These are phyloP conservation scores for Cyclotella baltica DNA, from an alignment of 108 stramenopile genomes.

Conservation along the genomic window DNA sequence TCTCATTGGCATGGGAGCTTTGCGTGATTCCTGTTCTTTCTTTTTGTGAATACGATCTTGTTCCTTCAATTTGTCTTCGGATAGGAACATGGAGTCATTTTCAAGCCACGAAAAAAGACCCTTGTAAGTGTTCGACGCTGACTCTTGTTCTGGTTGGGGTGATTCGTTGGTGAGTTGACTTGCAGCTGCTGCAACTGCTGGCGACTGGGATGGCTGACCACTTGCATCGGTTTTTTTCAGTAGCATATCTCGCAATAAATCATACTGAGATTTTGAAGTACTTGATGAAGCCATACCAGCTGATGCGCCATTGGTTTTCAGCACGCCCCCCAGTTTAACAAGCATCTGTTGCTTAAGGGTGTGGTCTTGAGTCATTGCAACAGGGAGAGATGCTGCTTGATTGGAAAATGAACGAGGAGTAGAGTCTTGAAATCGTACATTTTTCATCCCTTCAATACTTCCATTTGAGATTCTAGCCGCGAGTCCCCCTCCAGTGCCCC, in stretches of 20 bases:
- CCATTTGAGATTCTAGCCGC: neutral
- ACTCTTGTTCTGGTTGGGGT: neutral
- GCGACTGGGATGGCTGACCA: neutral
- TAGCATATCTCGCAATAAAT: neutral
- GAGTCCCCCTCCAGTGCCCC: neutral
- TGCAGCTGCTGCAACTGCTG: neutral
- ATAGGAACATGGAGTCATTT: constrained; percentile 43
- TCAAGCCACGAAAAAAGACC: constrained; percentile 48
- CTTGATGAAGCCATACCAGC: neutral
- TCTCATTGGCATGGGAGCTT: constrained; percentile 45
- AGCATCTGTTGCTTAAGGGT: constrained; percentile 1
- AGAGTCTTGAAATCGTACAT: constrained; percentile 1
- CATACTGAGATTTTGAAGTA: neutral
- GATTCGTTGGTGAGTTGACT: neutral
- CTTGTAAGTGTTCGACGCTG: constrained; percentile 29
- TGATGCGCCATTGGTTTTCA: neutral
- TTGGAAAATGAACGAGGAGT: neutral
- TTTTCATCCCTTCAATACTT: neutral
- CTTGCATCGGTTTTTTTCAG: neutral
- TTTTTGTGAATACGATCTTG: constrained; percentile 27
- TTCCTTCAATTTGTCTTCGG: constrained; percentile 41
- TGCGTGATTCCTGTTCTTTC: constrained; percentile 7
- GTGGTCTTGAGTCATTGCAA: neutral
- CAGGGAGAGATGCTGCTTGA: neutral
- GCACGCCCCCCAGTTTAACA: neutral